Base-by-base conservation (phyloP, 495 filamentous ascomycete genomes). In the Pseudomonodictys pantanalensis region DNA sequence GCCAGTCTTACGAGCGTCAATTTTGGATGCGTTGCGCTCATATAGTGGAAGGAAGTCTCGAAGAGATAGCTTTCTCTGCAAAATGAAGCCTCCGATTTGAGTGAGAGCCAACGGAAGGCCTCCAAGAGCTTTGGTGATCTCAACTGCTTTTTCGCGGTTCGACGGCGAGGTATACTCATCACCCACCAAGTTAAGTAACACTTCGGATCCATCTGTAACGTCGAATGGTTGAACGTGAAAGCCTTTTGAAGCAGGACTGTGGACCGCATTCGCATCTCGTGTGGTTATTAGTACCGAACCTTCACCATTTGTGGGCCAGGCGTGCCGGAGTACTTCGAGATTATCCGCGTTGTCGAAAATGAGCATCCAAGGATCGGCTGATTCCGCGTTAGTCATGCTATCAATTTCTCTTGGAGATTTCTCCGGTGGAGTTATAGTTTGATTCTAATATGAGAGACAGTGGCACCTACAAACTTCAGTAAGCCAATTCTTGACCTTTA, bases 81-180 rank as follows among this genome's bases (percentile, higher is more conserved):
- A 30, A 12, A 68, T 66, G 29, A 69, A 69, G 11, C 65, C 62
- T 24, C 62, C 66, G 30, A 70, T 67, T 52, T 70, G 66, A 50
- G 51, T 66, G 15, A 68, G 57, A 30, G 66, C 68, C 35, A 70
- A 45, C 9, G 68, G 68, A 20, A 68, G 42, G 7, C 68, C 68
- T 25, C 68, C 68, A 24, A 68, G 62, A 39, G 53, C 32, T 30
- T 56, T 50, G 5, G 62, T 61, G 43, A 70, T 47, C 25, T 35
- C 33, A 38, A 17, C 44, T 3, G 48, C 41, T 18, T 18, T 44
- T 10, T 35, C 18, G 15, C 39, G 41, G 33, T 57, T 57, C 24
- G 39, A 44, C 15, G 29, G 11, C 30, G 39, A 41, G 20, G 32
- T 42, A 12, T 18, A 22, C 17, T 67, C 60, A n/a, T 52, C 15